Evolutionary conservation across 2,329 filamentous ascomycete genomes (phyloP).

Genomic region (Epichloe hybrida): DNA sequence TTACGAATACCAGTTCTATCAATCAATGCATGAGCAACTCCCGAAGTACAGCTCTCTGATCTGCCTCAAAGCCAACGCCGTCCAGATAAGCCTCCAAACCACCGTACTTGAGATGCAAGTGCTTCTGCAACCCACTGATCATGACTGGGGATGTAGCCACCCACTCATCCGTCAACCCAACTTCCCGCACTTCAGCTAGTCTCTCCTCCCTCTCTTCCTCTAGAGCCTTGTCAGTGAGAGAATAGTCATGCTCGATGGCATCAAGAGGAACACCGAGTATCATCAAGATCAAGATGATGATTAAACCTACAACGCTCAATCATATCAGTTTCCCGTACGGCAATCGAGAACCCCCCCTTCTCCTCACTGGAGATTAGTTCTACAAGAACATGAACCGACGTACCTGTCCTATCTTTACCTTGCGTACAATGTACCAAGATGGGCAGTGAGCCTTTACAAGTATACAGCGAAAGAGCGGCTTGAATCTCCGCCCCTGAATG

Average conservation of each 20-base stretch:
- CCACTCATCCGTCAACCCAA: constrained; percentile 65
- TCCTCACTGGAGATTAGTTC: too few relatives aligned
- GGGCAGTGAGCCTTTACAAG: constrained; percentile 36
- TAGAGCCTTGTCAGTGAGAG: constrained; percentile 47
- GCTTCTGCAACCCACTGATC: constrained; percentile 41
- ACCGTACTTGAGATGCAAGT: constrained; percentile 50
- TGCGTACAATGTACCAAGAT: constrained; percentile 73
- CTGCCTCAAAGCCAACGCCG: constrained; percentile 40
- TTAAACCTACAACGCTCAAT: constrained; percentile 39
- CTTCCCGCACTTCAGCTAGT: constrained; percentile 51
- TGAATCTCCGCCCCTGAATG: constrained; percentile 50
- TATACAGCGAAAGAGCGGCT: constrained; percentile 18
- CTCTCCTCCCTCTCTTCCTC: constrained; percentile 47
- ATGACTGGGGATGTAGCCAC: constrained; percentile 51
- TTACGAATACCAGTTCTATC: constrained; percentile 3
- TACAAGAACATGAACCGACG: neutral
- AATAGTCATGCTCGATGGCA: constrained; percentile 60
- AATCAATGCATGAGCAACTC: constrained; percentile 31
- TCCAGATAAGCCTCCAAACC: constrained; percentile 53
- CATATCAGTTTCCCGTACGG: too few relatives aligned
- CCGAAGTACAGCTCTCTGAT: constrained; percentile 27
- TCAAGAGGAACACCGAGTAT: constrained; percentile 41
- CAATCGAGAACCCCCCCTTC: too few relatives aligned
- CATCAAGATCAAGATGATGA: constrained; percentile 55
- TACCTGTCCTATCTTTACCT: constrained; percentile 60